Base-by-base conservation (phyloP, 2,329 filamentous ascomycete genomes). In the Lachnellula willkommii region DNA sequence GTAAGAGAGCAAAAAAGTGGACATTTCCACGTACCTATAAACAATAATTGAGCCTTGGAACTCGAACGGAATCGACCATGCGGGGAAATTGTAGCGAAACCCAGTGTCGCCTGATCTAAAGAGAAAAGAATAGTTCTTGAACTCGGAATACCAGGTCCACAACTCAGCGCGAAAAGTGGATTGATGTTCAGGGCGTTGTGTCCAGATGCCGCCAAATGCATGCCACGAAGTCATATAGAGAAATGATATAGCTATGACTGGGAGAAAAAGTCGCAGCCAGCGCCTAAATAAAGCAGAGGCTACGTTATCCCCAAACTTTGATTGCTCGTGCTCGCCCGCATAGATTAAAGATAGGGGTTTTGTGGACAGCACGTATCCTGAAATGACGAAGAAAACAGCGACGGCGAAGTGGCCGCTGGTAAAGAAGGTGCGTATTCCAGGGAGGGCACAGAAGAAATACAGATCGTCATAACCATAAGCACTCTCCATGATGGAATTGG, bases 41-140 rank as follows among this genome's bases (percentile, higher is more conserved):
- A 85, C 70, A 59, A 83, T 72, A 52, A 88, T 75, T 3, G 84
- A 88, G 15, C 85, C 84, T 59, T 76, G 73, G 70, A 83, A 79
- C 65, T 86, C 83, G 15, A 82, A 70, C 0, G 83, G 81, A 48
- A 87, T 85, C 0, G 28, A 47, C 53, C 58, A 49, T 81, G 84
- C 82, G 60, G 85, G 83, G 28, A 73, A 74, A 62, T 84, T 82
- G 69, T 81, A 80, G n/a, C 69, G 69, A 55, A 83, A 75, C 73
- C 80, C 84, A 14, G 79, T 76, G 17, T 77, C 71, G 6, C 80
- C 80, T 11, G 75, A 74, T 47, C 80, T 79, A 70, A 81, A 87
- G 43, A 86, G 67, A 66, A 84, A 88, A 69, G 79, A 87, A 70
- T 84, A 87, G 68, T 86, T 87, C 68, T 87, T 87, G 66, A 81